Base-by-base conservation (phyloP, 371 early-diverging fungal species). In the Rhizomucor pusillus region DNA sequence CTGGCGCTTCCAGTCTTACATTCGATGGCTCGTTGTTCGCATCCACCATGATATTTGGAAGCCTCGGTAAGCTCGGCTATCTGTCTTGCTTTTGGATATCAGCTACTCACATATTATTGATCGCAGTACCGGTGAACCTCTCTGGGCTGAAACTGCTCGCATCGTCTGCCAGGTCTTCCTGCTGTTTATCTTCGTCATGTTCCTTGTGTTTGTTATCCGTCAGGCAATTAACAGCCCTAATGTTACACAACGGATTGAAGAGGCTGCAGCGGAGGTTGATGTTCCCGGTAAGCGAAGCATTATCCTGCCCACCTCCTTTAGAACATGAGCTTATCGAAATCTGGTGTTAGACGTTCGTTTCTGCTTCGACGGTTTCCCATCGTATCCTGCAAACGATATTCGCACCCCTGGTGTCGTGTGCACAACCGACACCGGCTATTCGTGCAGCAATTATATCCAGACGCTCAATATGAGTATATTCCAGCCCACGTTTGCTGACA, bases 111-210 rank as follows among this genome's bases (percentile, higher is more conserved):
- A 44, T 12, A 23, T 13, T 36, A 16, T 36, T 4, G 12, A 5
- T 14, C 40, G 12, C 49, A 68, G 73, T 62, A 67, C 66, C 34
- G 77, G 77, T 65, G 77, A 77, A 47, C 77, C 77, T 25, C 36
- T 69, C 10, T 77, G 77, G 77, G 77, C 77, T 29, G 77, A 77
- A 60, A 71, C 73, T 1, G 56, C 69, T 7, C 69, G 77, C 19
- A 65, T 77, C 20, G 51, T 66, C 5, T 68, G 55, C 34, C 73
- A 73, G 47, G 54, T 77, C 23, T 57, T 77, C 41, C 62, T 77
- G 29, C 34, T 73, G 37, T 73, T 77, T 57, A 43, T 73, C 20
- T 73, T 77, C 43, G 47, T 59, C 16, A 50, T 69, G 36, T 73
- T 73, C 54, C 44, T 77, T 29, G 73, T 62, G 9, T 77, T 77